phyloP scores from a whole-genome alignment of 129 eudicot genomes.

The Cynara cardunculus region DNA sequence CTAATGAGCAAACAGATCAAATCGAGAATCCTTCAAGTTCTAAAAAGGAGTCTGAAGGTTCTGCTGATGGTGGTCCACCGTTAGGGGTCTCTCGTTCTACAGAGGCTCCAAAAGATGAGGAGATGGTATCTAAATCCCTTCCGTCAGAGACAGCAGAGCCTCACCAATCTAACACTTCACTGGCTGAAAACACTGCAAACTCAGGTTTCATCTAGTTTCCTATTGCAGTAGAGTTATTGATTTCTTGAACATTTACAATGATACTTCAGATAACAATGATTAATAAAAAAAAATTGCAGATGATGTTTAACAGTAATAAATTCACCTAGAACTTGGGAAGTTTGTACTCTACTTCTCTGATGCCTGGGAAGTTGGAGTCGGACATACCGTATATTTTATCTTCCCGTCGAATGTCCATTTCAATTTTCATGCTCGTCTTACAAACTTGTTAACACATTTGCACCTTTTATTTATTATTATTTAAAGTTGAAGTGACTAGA shows the following conservation, averaged over 20 bases:
- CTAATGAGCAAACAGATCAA: constrained; percentile 25
- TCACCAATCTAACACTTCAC: constrained; percentile 16
- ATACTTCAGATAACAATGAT: not conserved
- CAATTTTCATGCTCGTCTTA: not conserved
- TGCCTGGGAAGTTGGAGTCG: not conserved
- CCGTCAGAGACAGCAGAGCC: constrained; percentile 40
- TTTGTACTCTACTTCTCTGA: not conserved
- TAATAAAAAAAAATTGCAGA: not conserved
- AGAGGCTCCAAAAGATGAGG: constrained; percentile 49
- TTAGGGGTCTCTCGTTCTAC: constrained; percentile 30
- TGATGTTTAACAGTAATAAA: not conserved
- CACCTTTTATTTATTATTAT: not conserved
- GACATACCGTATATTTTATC: not conserved
- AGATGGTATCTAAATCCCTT: constrained; percentile 24
- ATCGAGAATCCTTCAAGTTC: constrained; percentile 41
- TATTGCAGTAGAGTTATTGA: not conserved
- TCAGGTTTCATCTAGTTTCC: constrained; percentile 42
- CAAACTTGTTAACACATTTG: not conserved
- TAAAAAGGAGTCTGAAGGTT: constrained; percentile 41
- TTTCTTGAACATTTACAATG: constrained; percentile 12
- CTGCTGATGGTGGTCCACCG: constrained; percentile 16
- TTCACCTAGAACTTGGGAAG: not conserved
- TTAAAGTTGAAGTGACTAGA: not conserved
- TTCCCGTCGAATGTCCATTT: not conserved
- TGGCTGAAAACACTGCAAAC: constrained; percentile 31